phyloP scores from a whole-genome alignment of 805 yeast genomes.

The Ogataea polymorpha region DNA sequence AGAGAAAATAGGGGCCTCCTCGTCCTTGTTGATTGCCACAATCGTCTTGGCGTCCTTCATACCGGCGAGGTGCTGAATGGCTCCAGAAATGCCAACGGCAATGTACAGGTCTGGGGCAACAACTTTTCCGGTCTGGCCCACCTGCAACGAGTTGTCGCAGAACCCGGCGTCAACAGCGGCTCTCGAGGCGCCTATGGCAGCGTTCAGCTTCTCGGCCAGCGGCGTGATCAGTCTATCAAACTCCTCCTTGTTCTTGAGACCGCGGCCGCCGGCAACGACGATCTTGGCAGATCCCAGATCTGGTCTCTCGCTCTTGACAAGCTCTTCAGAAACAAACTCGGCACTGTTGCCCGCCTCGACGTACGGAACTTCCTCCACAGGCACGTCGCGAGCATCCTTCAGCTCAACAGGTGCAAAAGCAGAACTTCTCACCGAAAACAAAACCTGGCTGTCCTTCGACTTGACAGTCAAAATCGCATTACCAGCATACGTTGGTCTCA shows the following conservation, averaged over 20 bases:
- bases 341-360: conserved; percentile 40
- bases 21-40: conserved; percentile 93
- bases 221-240: conserved; percentile 78
- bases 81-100: conserved; percentile 95
- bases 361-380: conserved; percentile 47
- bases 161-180: conserved; percentile 97
- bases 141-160: conserved; percentile 93
- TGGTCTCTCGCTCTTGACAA: conserved; percentile 80
- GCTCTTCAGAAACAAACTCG: conserved; percentile 72
- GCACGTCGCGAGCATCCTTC: conserved; percentile 33
- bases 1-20: conserved; percentile 90
- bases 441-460: conserved; percentile 58
- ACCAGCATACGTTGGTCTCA: conserved; percentile 95
- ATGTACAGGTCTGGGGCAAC: conserved; percentile 94
- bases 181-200: conserved; percentile 96
- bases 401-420: conserved; percentile 55
- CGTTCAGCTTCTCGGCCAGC: conserved; percentile 76
- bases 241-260: conserved; percentile 83
- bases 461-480: conserved; percentile 84
- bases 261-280: conserved; percentile 93
- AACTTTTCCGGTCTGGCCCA: conserved; percentile 97
- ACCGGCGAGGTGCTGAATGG: conserved; percentile 97
- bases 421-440: conserved; percentile 80
- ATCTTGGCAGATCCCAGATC: conserved; percentile 79
- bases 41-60: conserved; percentile 94